A percentile compares a stretch with the other conserved stretches of the same genome.
These are phyloP conservation scores for Neurospora cerealis DNA, from an alignment of 495 filamentous ascomycete genomes.

Conservation along the genomic window DNA sequence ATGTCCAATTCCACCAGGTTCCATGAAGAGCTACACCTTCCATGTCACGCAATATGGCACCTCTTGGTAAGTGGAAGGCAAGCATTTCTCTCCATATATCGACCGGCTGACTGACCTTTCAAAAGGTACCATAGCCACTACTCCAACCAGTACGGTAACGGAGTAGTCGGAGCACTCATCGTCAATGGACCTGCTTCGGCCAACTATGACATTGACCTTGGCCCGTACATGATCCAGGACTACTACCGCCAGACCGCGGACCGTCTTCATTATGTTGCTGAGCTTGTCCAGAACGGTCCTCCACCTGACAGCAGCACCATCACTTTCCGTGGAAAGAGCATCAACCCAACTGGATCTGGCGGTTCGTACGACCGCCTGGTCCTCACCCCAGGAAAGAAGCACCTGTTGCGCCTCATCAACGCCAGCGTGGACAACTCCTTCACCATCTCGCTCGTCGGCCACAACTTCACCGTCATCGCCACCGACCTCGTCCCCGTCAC, in stretches of 20 bases:
- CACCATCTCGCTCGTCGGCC: constrained; percentile 42
- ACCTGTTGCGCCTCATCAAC: constrained; percentile 50
- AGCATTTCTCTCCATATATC: neutral
- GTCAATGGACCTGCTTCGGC: constrained; percentile 40
- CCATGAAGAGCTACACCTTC: constrained; percentile 20
- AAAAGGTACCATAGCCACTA: constrained; percentile 47
- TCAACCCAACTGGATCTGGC: constrained; percentile 18
- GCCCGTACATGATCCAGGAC: constrained; percentile 38
- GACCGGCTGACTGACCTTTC: neutral
- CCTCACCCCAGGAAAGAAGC: constrained; percentile 35
- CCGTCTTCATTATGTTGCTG: constrained; percentile 12
- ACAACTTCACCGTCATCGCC: constrained; percentile 44
- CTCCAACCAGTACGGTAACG: constrained; percentile 43
- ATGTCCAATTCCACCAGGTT: constrained; percentile 39
- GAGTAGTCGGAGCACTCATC: constrained; percentile 38
- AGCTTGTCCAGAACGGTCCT: constrained; percentile 11
- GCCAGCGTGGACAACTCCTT: constrained; percentile 39
- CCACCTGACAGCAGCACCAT: constrained; percentile 21
- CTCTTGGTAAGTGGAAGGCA: constrained; percentile 38
- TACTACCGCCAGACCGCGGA: constrained; percentile 31
- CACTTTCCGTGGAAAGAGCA: constrained; percentile 32
- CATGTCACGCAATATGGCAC: constrained; percentile 41
- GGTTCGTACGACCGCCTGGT: constrained; percentile 23
- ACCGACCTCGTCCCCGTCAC: constrained; percentile 43
- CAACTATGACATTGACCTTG: constrained; percentile 43